phyloP scores from a whole-genome alignment of 129 eudicot genomes.

The Escallonia herrerae region DNA sequence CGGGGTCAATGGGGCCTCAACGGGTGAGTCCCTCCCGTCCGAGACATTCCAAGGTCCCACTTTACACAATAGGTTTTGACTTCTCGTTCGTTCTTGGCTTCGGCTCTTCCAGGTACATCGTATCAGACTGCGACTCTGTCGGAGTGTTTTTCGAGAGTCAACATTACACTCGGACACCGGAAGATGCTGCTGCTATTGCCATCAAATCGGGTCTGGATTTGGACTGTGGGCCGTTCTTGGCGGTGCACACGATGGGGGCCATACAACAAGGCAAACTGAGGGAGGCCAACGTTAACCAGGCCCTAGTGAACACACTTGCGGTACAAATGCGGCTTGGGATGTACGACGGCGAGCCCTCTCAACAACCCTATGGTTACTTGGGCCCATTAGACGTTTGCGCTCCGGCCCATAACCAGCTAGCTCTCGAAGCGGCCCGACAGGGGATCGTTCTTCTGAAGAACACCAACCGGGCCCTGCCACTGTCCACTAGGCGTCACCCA shows the following conservation, averaged over 20 bases:
- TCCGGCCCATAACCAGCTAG: slow-evolving; percentile 63
- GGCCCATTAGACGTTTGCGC: slow-evolving; percentile 69
- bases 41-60: not conserved
- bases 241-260: slow-evolving; percentile 71
- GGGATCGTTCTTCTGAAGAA: slow-evolving; percentile 76
- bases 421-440: slow-evolving; percentile 93
- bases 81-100: too few relatives aligned
- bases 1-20: slow-evolving; percentile 84
- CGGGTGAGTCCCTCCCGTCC: slow-evolving; percentile 34
- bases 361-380: slow-evolving; percentile 59
- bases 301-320: slow-evolving; percentile 49
- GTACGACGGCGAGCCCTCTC: slow-evolving; percentile 69
- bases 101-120: slow-evolving; percentile 53
- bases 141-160: slow-evolving; percentile 55
- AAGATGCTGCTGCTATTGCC: slow-evolving; percentile 78
- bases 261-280: slow-evolving; percentile 49
- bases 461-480: slow-evolving; percentile 55
- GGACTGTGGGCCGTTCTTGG: slow-evolving; percentile 92
- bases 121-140: slow-evolving; percentile 94
- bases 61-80: not conserved
- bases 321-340: slow-evolving; percentile 95
- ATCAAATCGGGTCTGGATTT: slow-evolving; percentile 96
- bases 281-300: slow-evolving; percentile 63
- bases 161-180: slow-evolving; percentile 78
- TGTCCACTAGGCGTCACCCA: slow-evolving; percentile 47